These are phyloP conservation scores for Vitis rotundifolia DNA, from an alignment of 164 flowering plant genomes.

Conservation along the genomic window DNA sequence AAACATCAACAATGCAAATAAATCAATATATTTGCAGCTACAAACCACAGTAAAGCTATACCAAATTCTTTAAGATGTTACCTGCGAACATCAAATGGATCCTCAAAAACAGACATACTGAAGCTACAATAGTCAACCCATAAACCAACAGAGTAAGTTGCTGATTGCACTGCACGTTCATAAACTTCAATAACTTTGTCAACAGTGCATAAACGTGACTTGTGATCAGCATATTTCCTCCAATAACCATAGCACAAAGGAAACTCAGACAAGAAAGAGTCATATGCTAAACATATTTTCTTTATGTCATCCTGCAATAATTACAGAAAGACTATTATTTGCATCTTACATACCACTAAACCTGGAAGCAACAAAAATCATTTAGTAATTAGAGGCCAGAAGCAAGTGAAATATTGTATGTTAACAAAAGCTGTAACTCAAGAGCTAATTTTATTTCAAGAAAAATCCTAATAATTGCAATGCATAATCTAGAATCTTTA, in stretches of 20 bases:
- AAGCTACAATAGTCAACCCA: constrained; percentile 87
- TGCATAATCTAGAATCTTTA: too few relatives aligned
- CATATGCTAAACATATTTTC: constrained; percentile 61
- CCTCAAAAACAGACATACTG: constrained; percentile 50
- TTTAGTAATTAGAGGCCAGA: background rate
- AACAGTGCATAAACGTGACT: constrained; percentile 45
- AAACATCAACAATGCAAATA: background rate
- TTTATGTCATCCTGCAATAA: constrained; percentile 65
- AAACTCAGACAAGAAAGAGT: constrained; percentile 70
- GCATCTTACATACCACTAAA: constrained; percentile 7
- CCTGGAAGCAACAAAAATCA: background rate
- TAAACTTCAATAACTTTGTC: constrained; percentile 68
- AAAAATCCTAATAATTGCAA: too few relatives aligned
- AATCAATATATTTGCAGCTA: background rate
- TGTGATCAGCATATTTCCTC: constrained; percentile 86
- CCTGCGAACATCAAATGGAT: constrained; percentile 82
- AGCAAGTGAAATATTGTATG: background rate
- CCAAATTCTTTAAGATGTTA: constrained; percentile 20
- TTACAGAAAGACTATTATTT: constrained; percentile 4
- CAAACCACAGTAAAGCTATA: background rate
- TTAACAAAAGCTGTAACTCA: too few relatives aligned
- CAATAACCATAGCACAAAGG: constrained; percentile 94
- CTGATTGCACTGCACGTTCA: constrained; percentile 70
- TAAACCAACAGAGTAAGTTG: constrained; percentile 66
- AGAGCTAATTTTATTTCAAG: too few relatives aligned